Evolutionary conservation across 2,329 filamentous ascomycete genomes (phyloP).

Genomic region (Chaetomium sp.): DNA sequence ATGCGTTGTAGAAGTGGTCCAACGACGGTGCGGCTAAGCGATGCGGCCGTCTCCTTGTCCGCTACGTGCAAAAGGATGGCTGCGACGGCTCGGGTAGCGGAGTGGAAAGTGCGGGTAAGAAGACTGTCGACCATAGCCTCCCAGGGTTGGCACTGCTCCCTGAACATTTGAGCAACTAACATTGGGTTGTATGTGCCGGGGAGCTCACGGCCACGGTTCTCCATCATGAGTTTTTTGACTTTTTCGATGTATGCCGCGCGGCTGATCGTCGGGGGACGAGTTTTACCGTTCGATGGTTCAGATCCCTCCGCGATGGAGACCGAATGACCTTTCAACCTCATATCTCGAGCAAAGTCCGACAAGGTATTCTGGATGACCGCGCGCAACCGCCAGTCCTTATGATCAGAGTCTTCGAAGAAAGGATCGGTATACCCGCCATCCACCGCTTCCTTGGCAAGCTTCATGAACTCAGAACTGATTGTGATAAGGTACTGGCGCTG

Average conservation of each 20-base stretch:
- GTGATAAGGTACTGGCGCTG: slow-evolving; percentile 28
- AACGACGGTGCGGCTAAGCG: slow-evolving; percentile 18
- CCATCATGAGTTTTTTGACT: slow-evolving; percentile 25
- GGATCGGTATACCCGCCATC: slow-evolving; percentile 26
- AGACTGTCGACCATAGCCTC: slow-evolving; percentile 15
- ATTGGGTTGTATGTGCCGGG: slow-evolving; percentile 32
- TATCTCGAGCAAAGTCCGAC: slow-evolving; percentile 38
- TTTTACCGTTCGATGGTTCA: not conserved
- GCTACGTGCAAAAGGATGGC: slow-evolving; percentile 21
- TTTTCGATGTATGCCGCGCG: slow-evolving; percentile 19
- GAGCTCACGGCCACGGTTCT: slow-evolving; percentile 30
- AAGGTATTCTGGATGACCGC: slow-evolving; percentile 48
- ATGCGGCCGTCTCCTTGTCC: slow-evolving; percentile 17
- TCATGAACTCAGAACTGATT: slow-evolving; percentile 24
- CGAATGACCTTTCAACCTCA: slow-evolving; percentile 37
- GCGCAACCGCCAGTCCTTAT: slow-evolving; percentile 37
- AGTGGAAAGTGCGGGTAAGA: slow-evolving; percentile 1
- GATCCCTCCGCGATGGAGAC: slow-evolving; percentile 25
- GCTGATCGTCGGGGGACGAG: slow-evolving; percentile 5
- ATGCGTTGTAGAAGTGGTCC: slow-evolving; percentile 21
- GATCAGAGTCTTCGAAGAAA: slow-evolving; percentile 17
- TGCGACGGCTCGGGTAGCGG: slow-evolving; percentile 17
- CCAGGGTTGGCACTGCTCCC: slow-evolving; percentile 30
- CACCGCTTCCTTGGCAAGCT: slow-evolving; percentile 23
- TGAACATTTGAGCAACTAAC: slow-evolving; percentile 30